These are phyloP conservation scores for Mallotus repandus DNA, from an alignment of 441 rosid genomes.

Conservation along the genomic window DNA sequence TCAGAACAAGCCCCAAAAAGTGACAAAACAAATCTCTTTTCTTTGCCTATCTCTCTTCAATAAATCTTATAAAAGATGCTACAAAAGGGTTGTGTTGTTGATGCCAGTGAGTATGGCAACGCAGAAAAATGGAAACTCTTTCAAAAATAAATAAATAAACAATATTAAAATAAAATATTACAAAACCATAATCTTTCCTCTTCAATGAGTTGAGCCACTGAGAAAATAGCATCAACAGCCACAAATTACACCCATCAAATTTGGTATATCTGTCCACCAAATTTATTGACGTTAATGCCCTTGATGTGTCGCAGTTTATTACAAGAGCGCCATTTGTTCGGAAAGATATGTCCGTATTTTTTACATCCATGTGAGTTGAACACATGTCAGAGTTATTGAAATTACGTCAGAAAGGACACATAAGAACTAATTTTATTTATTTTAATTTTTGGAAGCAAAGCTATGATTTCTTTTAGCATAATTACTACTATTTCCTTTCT, in stretches of 20 bases:
- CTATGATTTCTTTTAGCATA: no score
- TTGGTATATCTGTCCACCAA: not conserved
- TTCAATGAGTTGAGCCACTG: not conserved
- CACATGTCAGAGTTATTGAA: not conserved
- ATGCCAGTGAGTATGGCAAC: constrained; percentile 13
- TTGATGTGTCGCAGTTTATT: not conserved
- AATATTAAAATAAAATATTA: not conserved
- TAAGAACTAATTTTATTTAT: not conserved
- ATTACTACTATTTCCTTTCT: no score
- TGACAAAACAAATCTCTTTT: not conserved
- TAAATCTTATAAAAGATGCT: constrained; percentile 10
- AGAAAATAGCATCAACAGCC: not conserved
- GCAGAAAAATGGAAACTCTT: not conserved
- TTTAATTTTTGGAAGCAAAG: no score
- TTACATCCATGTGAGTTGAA: not conserved
- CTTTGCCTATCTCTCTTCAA: constrained; percentile 9
- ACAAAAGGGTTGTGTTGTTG: constrained; percentile 15
- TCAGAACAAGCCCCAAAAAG: constrained; percentile 15
- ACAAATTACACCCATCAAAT: not conserved
- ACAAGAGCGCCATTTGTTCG: not conserved
- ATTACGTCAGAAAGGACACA: not conserved
- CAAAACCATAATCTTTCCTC: constrained; percentile 1
- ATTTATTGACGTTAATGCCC: constrained; percentile 15
- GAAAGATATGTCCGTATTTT: not conserved
- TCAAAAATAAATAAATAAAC: not conserved